Percentiles rank a stretch among this genome's conserved stretches.
Evolutionary conservation across 176 grass and related monocot species (phyloP).

Genomic region (Cenchrus purpureus): DNA sequence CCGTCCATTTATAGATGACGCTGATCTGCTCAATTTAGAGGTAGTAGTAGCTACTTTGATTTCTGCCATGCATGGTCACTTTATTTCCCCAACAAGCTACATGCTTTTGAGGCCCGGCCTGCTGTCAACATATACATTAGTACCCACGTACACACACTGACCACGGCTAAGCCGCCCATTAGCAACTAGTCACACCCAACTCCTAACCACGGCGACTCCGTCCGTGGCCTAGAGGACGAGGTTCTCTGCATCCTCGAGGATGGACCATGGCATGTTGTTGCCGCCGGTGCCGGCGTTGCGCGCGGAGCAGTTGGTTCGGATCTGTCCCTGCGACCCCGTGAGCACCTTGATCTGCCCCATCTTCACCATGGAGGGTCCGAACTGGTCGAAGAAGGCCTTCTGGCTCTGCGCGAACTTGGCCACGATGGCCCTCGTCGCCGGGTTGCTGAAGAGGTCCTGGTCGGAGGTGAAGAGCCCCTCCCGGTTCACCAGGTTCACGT

Average conservation of each 20-base stretch:
- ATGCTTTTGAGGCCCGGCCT: too few relatives aligned
- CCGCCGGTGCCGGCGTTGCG: neutral
- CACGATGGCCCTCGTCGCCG: slow-evolving; percentile 31
- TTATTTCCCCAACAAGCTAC: too few relatives aligned
- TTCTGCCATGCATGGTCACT: too few relatives aligned
- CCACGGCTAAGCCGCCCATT: too few relatives aligned
- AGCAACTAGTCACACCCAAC: too few relatives aligned
- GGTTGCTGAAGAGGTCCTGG: slow-evolving; percentile 65
- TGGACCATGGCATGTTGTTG: neutral
- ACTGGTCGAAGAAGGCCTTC: slow-evolving; percentile 54
- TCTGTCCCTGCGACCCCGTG: slow-evolving; percentile 50
- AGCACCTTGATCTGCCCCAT: slow-evolving; percentile 86
- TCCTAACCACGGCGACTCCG: too few relatives aligned
- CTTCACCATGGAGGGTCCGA: slow-evolving; percentile 57
- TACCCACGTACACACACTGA: too few relatives aligned
- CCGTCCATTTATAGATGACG: too few relatives aligned
- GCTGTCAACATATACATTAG: too few relatives aligned
- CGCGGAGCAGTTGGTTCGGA: slow-evolving; percentile 69
- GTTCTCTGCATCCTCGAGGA: neutral
- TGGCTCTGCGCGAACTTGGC: slow-evolving; percentile 26
- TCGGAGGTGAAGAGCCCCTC: slow-evolving; percentile 80
- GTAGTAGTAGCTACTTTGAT: too few relatives aligned
- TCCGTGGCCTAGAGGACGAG: slow-evolving; percentile 17
- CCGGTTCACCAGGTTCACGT: slow-evolving; percentile 61
- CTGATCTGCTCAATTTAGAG: too few relatives aligned